These are phyloP conservation scores for Aspergillus costaricaensis DNA, from an alignment of 2,329 filamentous ascomycete species.

Conservation along the genomic window DNA sequence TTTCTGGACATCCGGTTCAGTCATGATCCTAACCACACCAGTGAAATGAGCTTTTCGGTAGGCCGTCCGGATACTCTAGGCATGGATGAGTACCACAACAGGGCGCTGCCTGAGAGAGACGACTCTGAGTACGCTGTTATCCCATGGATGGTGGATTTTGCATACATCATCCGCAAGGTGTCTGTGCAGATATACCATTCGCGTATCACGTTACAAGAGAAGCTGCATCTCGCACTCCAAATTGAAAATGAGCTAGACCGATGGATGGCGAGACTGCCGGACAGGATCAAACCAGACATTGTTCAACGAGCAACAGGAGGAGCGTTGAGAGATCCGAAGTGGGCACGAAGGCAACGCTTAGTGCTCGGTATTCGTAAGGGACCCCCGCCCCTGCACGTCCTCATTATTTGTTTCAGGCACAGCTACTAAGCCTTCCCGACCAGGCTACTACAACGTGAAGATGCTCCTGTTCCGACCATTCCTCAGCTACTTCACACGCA, in stretches of 20 bases:
- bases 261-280: conserved; percentile 39
- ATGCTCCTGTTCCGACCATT: conserved; percentile 44
- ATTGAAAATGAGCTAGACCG: conserved; percentile 41
- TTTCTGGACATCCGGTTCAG: too few species aligned
- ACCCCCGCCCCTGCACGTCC: background rate
- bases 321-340: conserved; percentile 39
- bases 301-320: conserved; percentile 25
- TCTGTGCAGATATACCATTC: conserved; percentile 45
- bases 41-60: conserved; percentile 52
- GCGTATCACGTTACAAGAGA: conserved; percentile 37
- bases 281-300: conserved; percentile 35
- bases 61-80: conserved; percentile 53
- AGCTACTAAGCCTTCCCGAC: background rate
- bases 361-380: conserved; percentile 44
- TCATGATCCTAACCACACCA: conserved; percentile 18
- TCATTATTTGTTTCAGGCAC: background rate
- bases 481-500: conserved; percentile 34
- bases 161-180: conserved; percentile 43
- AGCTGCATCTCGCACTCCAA: conserved; percentile 36
- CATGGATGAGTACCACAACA: conserved; percentile 53
- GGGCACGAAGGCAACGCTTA: conserved; percentile 41
- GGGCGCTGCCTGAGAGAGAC: conserved; percentile 40
- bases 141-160: conserved; percentile 45
- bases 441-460: conserved; percentile 45
- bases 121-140: conserved; percentile 43